phyloP scores from a whole-genome alignment of 164 flowering plant genomes.

The Nymphaea colorata region DNA sequence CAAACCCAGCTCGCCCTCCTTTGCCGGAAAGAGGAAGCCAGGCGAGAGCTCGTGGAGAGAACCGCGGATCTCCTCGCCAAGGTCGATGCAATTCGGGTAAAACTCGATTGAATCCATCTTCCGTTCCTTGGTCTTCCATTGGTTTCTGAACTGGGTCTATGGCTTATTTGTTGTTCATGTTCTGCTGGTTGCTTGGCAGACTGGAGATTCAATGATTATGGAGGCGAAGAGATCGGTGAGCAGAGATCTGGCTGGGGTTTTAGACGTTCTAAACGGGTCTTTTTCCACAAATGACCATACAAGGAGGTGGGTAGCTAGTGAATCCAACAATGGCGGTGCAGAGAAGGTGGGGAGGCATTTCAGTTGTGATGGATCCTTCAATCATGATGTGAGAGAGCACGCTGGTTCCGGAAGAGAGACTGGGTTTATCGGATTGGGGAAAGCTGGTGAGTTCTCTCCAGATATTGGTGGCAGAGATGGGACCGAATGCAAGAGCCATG shows the following conservation, averaged over 20 bases:
- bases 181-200: conserved; percentile 17
- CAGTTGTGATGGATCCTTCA: too few species aligned
- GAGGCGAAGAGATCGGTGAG: conserved; percentile 43
- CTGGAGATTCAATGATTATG: conserved; percentile 45
- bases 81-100: conserved; percentile 75
- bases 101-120: not conserved
- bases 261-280: conserved; percentile 39
- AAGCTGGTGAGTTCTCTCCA: not conserved
- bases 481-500: conserved; percentile 34
- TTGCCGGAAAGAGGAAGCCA: conserved; percentile 5
- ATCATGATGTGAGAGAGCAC: too few species aligned
- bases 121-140: not conserved
- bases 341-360: not conserved
- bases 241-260: conserved; percentile 38
- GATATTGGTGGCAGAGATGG: not conserved
- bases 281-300: not conserved
- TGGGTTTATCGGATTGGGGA: not conserved
- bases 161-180: not conserved
- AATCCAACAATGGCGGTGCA: not conserved
- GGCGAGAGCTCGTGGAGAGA: conserved; percentile 11
- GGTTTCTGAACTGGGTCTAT: not conserved
- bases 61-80: conserved; percentile 44
- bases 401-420: not conserved
- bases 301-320: not conserved
- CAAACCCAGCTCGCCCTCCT: conserved; percentile 12